These are phyloP conservation scores for Aspergillus terreus DNA, from an alignment of 2,329 filamentous ascomycete species.

Conservation along the genomic window DNA sequence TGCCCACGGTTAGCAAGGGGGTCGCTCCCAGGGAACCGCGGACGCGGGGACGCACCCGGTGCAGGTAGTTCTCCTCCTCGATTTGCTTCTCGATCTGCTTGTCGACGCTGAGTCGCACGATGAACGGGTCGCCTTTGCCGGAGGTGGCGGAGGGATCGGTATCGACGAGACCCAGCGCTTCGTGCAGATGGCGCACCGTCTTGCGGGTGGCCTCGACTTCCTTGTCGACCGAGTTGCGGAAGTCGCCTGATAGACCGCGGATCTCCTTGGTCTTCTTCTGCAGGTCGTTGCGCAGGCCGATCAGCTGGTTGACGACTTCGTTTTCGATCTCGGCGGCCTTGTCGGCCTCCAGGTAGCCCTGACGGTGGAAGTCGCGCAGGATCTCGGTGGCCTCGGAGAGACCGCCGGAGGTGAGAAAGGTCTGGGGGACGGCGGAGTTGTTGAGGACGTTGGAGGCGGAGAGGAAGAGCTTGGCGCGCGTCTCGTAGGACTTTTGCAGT, in stretches of 20 bases:
- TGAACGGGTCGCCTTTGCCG: conserved; percentile 88
- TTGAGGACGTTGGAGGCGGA: conserved; percentile 83
- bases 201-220: conserved; percentile 83
- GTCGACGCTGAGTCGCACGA: conserved; percentile 81
- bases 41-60: conserved; percentile 60
- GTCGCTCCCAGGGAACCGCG: not conserved
- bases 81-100: conserved; percentile 88
- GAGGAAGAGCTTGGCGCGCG: conserved; percentile 72
- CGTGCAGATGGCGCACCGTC: conserved; percentile 75
- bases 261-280: conserved; percentile 98
- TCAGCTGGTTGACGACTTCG: conserved; percentile 84
- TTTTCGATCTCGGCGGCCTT: conserved; percentile 88
- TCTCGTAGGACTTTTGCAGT: conserved; percentile 83
- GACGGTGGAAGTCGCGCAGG: conserved; percentile 77
- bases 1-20: conserved; percentile 34
- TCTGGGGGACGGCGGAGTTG: conserved; percentile 69
- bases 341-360: conserved; percentile 72
- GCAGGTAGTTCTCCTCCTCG: conserved; percentile 95
- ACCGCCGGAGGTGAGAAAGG: conserved; percentile 77
- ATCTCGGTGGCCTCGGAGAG: conserved; percentile 82
- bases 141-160: conserved; percentile 69
- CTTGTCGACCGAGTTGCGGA: conserved; percentile 94
- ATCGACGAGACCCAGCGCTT: conserved; percentile 74
- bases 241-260: conserved; percentile 86
- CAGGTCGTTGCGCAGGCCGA: conserved; percentile 79